Conservation (phyloP, 805 yeast species). For the Kodamaea neixiangensis region DNA sequence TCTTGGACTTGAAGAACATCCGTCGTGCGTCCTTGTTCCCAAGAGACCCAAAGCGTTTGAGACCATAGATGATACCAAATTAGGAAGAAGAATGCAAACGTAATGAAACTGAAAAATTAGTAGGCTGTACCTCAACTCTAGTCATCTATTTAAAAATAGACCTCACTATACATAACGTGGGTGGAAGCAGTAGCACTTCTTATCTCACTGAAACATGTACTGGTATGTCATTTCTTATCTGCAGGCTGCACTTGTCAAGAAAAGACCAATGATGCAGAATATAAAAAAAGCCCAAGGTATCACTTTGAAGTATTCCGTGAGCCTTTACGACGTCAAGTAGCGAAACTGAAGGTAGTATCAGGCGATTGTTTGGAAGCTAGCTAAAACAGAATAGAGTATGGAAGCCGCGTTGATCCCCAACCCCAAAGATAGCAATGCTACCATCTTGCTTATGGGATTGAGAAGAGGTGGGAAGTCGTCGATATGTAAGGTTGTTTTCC, state of each 20-base stretch:
- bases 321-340: not conserved
- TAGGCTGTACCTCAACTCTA: not conserved
- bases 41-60: slow-evolving; percentile 93
- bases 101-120: too few species aligned
- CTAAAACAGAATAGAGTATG: slow-evolving; percentile 9
- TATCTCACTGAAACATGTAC: not conserved
- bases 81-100: not conserved
- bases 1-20: slow-evolving; percentile 92
- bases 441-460: slow-evolving; percentile 84
- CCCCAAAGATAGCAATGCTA: slow-evolving; percentile 65
- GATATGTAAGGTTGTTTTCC: slow-evolving; percentile 93
- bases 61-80: slow-evolving; percentile 54
- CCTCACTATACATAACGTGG: not conserved
- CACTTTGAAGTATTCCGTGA: not conserved
- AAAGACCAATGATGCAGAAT: not conserved
- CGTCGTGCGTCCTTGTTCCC: slow-evolving; percentile 99
- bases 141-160: not conserved
- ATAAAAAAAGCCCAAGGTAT: not conserved
- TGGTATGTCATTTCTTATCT: not conserved
- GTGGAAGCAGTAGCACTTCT: not conserved
- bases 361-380: not conserved
- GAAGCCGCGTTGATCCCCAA: slow-evolving; percentile 25
- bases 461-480: slow-evolving; percentile 93
- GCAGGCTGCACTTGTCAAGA: not conserved
- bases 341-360: not conserved